A percentile compares a stretch with the other conserved stretches of the same genome.
Evolutionary conservation across 345 rosid species (phyloP).

Genomic region (Acer negundo): DNA sequence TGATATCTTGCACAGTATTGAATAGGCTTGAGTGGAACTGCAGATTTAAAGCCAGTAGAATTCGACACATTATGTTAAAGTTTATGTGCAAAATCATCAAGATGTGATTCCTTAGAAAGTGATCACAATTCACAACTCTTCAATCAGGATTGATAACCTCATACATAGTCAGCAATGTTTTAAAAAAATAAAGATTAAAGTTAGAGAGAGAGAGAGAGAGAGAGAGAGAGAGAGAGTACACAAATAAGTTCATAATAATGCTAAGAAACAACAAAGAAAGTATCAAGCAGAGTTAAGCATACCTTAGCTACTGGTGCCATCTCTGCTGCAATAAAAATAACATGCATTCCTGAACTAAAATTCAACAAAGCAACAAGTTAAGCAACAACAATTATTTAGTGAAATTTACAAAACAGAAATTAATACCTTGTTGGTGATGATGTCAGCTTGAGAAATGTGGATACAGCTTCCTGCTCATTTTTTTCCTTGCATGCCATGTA

Average conservation of each 20-base stretch:
- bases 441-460: slow-evolving; percentile 62
- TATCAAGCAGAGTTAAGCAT: slow-evolving; percentile 29
- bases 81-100: slow-evolving; percentile 4
- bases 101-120: background rate
- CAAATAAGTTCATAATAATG: background rate
- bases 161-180: background rate
- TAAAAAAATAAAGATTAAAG: background rate
- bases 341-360: slow-evolving; percentile 82
- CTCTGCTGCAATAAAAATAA: slow-evolving; percentile 94
- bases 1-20: background rate
- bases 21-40: background rate
- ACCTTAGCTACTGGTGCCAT: slow-evolving; percentile 99
- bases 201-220: background rate
- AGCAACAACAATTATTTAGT: slow-evolving; percentile 15
- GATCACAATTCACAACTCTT: background rate
- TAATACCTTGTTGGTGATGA: slow-evolving; percentile 64
- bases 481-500: slow-evolving; percentile 67
- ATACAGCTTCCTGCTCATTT: slow-evolving; percentile 61
- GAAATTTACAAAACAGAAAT: slow-evolving; percentile 11
- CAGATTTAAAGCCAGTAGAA: background rate
- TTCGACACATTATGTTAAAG: background rate
- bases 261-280: slow-evolving; percentile 9
- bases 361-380: slow-evolving; percentile 40
- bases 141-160: background rate
- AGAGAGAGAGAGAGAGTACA: background rate